Evolutionary conservation across 148 eudicot species (phyloP), one percentile per base, ranked within the genome.

Genomic region (Fagopyrum tataricum): DNA sequence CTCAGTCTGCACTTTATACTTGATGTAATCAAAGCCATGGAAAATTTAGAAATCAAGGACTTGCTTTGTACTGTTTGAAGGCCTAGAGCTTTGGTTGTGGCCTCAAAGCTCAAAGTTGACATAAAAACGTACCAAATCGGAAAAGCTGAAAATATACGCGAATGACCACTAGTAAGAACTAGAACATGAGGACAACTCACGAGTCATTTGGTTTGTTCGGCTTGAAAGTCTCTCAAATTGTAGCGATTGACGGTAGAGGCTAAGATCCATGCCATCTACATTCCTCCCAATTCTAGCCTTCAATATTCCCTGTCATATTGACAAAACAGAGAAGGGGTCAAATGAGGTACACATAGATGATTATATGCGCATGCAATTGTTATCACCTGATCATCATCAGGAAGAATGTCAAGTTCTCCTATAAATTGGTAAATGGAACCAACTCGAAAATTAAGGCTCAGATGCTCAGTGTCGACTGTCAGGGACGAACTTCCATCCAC

Each of bases 201-300:
- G 23, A 59, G 66, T 64, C 69, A 64, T 31, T 64, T 64, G 44
- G 20, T 14, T 75, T 89, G 96, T 73, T 84, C 90, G 64, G 85
- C 82, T 72, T 83, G 87, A 81, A 95, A 95, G 56, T 90, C 80
- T 82, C 79, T 88, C 84, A 95, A 75, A 96, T 84, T 76, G 78
- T 52, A 91, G 72, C 20, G 98, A 82, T 78, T 90, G 90, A 23
- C 82, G 85, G 76, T 95, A 95, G 71, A 95, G 91, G 76, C 85
- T 83, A 71, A 95, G 89, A 82, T 95, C 97, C 72, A 95, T 84
- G 55, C 98, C 98, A 82, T 91, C 93, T 5, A 95, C 96, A 77
- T 88, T 95, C 73, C 98, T 88, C 44, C 97, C 98, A 12, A 95
- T 91, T 78, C 98, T 80, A 69, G 97, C 97, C 84, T 81, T 88